These are phyloP conservation scores for Coelastrella sp. DNA, from an alignment of 139 green algal species.

Conservation along the genomic window DNA sequence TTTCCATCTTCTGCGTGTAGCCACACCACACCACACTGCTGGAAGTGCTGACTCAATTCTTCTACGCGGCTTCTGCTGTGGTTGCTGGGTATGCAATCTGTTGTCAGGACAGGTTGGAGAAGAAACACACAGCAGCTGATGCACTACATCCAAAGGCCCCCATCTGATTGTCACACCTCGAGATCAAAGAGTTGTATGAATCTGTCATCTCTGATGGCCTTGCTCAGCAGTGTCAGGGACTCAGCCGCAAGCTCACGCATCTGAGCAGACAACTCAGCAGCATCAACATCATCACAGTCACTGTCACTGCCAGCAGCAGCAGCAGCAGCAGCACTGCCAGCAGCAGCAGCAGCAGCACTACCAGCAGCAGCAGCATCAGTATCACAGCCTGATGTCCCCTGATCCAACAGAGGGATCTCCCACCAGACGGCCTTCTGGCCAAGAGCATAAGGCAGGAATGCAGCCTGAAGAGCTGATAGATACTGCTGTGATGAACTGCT, in stretches of 20 bases:
- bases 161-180: conserved; percentile 31
- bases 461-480: conserved; percentile 62
- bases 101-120: background rate
- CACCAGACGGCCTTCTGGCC: conserved; percentile 92
- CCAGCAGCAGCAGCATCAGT: background rate
- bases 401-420: conserved; percentile 73
- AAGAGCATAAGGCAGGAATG: conserved; percentile 80
- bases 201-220: conserved; percentile 55
- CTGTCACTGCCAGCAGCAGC: background rate
- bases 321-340: background rate
- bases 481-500: conserved; percentile 45
- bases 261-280: conserved; percentile 63
- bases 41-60: too few relatives aligned
- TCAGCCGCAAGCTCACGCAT: conserved; percentile 75
- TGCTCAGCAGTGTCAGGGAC: conserved; percentile 80
- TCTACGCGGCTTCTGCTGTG: too few relatives aligned
- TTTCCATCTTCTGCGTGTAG: too few relatives aligned
- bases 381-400: conserved; percentile 50
- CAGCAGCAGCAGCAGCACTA: background rate
- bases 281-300: conserved; percentile 51
- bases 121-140: background rate
- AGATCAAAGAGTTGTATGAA: conserved; percentile 77
- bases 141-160: background rate
- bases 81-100: background rate
- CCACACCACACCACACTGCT: too few relatives aligned